A percentile compares a stretch with the other conserved stretches of the same genome.
These are phyloP conservation scores for Laburnicola sp. DNA, from an alignment of 2,329 filamentous ascomycete genomes.

Conservation along the genomic window DNA sequence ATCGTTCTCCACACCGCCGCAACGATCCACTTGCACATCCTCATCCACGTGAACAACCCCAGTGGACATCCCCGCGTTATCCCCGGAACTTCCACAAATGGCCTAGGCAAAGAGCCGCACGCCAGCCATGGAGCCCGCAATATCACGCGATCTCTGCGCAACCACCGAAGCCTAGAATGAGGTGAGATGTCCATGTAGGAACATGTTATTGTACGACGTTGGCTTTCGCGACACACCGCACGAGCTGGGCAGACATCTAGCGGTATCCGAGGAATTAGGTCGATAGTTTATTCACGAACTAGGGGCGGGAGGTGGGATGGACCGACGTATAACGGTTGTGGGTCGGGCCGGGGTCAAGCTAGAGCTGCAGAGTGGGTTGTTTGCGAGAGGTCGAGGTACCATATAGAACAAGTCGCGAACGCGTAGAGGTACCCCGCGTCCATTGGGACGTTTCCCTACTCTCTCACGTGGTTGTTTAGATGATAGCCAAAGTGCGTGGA, in stretches of 20 bases:
- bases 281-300: not conserved
- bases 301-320: not conserved
- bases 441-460: too few species aligned
- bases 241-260: too few species aligned
- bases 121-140: constrained; percentile 11
- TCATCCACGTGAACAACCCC: not conserved
- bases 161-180: not conserved
- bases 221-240: not conserved
- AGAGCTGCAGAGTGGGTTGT: too few species aligned
- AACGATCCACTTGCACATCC: not conserved
- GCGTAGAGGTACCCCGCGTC: too few species aligned
- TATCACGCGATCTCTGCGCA: constrained; percentile 8
- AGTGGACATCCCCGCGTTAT: constrained; percentile 1
- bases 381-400: too few species aligned
- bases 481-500: too few species aligned
- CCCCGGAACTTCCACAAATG: constrained; percentile 1
- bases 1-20: not conserved
- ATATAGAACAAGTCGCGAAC: too few species aligned
- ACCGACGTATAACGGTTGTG: too few species aligned
- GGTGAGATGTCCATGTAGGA: not conserved
- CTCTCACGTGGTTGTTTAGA: not conserved
- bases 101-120: not conserved
- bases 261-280: too few species aligned
- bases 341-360: too few species aligned
- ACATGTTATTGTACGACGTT: not conserved